Percentiles rank a stretch among this genome's conserved stretches.
These are phyloP conservation scores for Cyclostephanos tholiformis DNA, from an alignment of 108 stramenopile species.

Conservation along the genomic window DNA sequence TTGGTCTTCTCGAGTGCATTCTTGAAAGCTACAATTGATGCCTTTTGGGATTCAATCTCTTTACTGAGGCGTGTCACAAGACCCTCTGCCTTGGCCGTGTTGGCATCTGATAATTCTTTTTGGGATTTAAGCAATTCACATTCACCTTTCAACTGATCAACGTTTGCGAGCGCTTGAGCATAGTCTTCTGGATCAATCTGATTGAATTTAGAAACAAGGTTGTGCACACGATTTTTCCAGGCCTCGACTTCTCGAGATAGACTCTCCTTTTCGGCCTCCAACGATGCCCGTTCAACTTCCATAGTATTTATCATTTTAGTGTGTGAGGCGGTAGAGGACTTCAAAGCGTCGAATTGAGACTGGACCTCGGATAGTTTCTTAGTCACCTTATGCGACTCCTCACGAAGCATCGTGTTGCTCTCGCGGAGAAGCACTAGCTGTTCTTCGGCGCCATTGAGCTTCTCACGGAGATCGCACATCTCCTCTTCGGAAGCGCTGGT, in stretches of 20 bases:
- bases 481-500: constrained; percentile 24
- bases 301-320: constrained; percentile 49
- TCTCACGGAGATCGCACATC: constrained; percentile 26
- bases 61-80: constrained; percentile 68
- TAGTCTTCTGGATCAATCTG: constrained; percentile 91
- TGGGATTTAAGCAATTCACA: constrained; percentile 45
- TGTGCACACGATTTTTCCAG: constrained; percentile 87
- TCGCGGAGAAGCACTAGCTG: constrained; percentile 76
- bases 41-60: constrained; percentile 55
- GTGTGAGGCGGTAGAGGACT: constrained; percentile 54
- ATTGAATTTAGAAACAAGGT: constrained; percentile 85
- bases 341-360: constrained; percentile 49
- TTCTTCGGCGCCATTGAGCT: constrained; percentile 63
- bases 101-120: constrained; percentile 64
- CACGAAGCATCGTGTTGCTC: constrained; percentile 76
- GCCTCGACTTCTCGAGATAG: constrained; percentile 76
- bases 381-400: constrained; percentile 59
- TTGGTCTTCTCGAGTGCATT: constrained; percentile 56
- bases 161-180: constrained; percentile 58
- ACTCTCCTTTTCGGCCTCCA: constrained; percentile 81
- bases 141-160: constrained; percentile 63
- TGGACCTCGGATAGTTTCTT: constrained; percentile 37
- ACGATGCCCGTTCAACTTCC: constrained; percentile 66
- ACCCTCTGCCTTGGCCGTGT: constrained; percentile 62
- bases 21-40: constrained; percentile 56